Base-by-base conservation (phyloP, 176 grass and related monocot genomes). In the Saccharum spontaneum region DNA sequence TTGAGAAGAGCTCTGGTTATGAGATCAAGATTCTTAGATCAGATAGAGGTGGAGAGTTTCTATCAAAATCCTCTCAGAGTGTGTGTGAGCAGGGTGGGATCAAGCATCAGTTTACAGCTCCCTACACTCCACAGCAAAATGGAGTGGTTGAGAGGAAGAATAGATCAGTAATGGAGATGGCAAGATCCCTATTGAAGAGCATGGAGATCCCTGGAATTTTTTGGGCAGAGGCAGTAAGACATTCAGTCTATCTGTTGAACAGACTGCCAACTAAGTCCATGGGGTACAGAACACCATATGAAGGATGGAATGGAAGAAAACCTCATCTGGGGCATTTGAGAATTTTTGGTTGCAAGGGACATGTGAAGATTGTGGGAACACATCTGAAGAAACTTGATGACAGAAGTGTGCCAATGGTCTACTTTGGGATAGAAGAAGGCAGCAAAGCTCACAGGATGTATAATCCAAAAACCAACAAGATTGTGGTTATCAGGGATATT, bases 51-150 rank as follows among this genome's bases (percentile, higher is more conserved):
- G 59, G 59, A 1, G 22, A 62, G 0, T 62, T 62, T 3, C 0
- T 62, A 0, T 0, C 59, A 0, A 12, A 1, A 0, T 3, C 0
- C 0, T 62, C 26, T 1, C 0, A 3, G 9, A 5, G 1, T 23
- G 20, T 24, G 1, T 62, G 59, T 62, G 59, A 26, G 8, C 0
- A 62, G 4, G n/a, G 3, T 1, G n/a, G 59, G 3, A 62, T 26
- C 10, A n/a, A 11, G 2, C 7, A 6, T 23, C 22, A 62, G 3
- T 10, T 60, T 3, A 60, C 57, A 10, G 1, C 59, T 0, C 59
- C 59, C 0, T 24, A 24, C 3, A 24, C n/a, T 1, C 59, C 59
- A 62, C n/a, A 62, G 7, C 20, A 57, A 6, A 57, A 57, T 57
- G 20, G 54, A 9, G 54, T 57, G 0, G 20, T 57, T 2, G 20